Evolutionary conservation across 2,329 filamentous ascomycete genomes (phyloP).

Genomic region (Aspergillus flavus): DNA sequence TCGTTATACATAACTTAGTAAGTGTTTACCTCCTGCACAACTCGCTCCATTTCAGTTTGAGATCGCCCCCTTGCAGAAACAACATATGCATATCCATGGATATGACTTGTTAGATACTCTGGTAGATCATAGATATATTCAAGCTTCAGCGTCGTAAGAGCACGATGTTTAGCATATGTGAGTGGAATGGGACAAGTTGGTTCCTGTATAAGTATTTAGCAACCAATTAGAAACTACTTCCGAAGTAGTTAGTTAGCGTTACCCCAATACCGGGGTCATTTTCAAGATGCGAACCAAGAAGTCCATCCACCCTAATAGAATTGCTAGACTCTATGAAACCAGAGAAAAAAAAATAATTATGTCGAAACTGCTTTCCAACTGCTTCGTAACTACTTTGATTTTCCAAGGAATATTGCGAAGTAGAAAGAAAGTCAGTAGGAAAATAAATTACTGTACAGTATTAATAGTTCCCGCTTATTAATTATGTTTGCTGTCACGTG

Average conservation of each 20-base stretch:
- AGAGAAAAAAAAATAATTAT: not conserved
- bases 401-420: no score
- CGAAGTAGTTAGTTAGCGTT: not conserved
- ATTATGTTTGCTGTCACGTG: accelerated
- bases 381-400: no score
- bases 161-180: not conserved
- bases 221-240: not conserved
- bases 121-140: not conserved
- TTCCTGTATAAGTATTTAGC: not conserved
- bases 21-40: not conserved
- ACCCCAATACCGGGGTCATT: not conserved
- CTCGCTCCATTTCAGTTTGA: not conserved
- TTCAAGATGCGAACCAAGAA: not conserved
- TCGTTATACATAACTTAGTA: not conserved
- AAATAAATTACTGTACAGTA: no score
- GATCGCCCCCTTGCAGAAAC: not conserved
- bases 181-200: not conserved
- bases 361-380: not conserved
- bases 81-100: not conserved
- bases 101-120: not conserved
- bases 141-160: not conserved
- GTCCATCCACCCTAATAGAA: not conserved
- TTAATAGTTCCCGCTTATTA: no score
- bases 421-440: no score
- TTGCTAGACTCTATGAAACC: not conserved